Evolutionary conservation across 176 grass and related monocot species (phyloP).

Genomic region (Eragrostis curvula): DNA sequence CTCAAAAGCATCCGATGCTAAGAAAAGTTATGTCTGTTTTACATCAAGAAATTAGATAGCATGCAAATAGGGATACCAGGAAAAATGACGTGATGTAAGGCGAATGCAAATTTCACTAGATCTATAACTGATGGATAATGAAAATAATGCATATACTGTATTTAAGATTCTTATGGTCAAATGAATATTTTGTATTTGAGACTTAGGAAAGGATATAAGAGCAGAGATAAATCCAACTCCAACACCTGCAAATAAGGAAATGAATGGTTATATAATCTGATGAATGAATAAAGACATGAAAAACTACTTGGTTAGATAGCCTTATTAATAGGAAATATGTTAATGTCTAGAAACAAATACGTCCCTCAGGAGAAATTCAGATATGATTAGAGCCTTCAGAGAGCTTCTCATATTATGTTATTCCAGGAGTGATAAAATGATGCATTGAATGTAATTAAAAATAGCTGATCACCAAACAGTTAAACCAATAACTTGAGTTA

Average conservation of each 20-base stretch:
- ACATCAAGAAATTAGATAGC: not conserved
- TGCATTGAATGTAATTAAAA: not conserved
- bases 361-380: not conserved
- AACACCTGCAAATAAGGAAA: constrained; percentile 66
- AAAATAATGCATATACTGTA: not conserved
- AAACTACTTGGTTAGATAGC: not conserved
- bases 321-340: not conserved
- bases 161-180: constrained; percentile 10
- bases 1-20: constrained; percentile 7
- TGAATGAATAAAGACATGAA: not conserved
- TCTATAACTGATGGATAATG: constrained; percentile 21
- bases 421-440: not conserved
- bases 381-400: not conserved
- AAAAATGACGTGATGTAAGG: not conserved
- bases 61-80: not conserved
- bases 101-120: constrained; percentile 17
- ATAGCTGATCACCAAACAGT: not conserved
- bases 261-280: constrained; percentile 20
- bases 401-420: not conserved
- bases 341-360: not conserved
- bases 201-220: constrained; percentile 85
- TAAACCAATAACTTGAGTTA: too few species aligned
- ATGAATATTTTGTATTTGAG: constrained; percentile 18
- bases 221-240: constrained; percentile 98
- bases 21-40: not conserved